Conservation (phyloP, 2,329 filamentous ascomycete species). For the Nemania sp. region DNA sequence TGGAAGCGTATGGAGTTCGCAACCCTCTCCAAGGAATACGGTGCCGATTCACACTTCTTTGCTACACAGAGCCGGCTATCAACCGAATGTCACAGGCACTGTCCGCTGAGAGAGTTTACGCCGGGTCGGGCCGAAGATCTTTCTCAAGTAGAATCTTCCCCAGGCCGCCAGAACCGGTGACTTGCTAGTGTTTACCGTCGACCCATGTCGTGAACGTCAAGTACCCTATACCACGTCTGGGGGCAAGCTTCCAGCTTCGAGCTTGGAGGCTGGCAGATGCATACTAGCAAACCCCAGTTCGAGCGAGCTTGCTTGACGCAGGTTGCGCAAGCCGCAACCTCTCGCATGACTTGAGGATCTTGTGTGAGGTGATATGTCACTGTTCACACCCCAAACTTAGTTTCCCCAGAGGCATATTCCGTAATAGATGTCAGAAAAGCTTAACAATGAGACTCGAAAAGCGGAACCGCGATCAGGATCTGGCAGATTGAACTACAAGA, state of each 20-base stretch:
- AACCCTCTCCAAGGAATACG: conserved; percentile 3
- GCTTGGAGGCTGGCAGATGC: conserved; percentile 10
- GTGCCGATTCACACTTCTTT: neutral
- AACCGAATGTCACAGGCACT: conserved; percentile 9
- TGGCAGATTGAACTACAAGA: conserved; percentile 42
- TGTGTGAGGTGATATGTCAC: conserved; percentile 64
- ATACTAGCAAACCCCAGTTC: conserved; percentile 23
- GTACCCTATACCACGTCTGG: conserved; percentile 46
- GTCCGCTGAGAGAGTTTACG: conserved; percentile 20
- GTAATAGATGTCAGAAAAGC: conserved; percentile 31
- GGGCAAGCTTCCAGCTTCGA: conserved; percentile 4
- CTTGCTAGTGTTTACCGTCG: conserved; percentile 33
- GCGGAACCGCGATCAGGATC: conserved; percentile 35
- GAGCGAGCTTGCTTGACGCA: conserved; percentile 37
- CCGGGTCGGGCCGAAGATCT: conserved; percentile 36
- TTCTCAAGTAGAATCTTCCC: conserved; percentile 4
- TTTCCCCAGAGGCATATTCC: conserved; percentile 24
- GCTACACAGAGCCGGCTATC: conserved; percentile 11
- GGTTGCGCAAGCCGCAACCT: conserved; percentile 51
- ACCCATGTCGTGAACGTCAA: conserved; percentile 33
- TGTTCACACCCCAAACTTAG: conserved; percentile 46
- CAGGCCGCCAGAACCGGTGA: conserved; percentile 33
- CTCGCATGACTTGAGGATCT: conserved; percentile 59
- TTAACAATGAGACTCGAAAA: conserved; percentile 7
- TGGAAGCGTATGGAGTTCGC: neutral